Evolutionary conservation across 768 basidiomycete species (phyloP).

Genomic region (Trametes elegans): DNA sequence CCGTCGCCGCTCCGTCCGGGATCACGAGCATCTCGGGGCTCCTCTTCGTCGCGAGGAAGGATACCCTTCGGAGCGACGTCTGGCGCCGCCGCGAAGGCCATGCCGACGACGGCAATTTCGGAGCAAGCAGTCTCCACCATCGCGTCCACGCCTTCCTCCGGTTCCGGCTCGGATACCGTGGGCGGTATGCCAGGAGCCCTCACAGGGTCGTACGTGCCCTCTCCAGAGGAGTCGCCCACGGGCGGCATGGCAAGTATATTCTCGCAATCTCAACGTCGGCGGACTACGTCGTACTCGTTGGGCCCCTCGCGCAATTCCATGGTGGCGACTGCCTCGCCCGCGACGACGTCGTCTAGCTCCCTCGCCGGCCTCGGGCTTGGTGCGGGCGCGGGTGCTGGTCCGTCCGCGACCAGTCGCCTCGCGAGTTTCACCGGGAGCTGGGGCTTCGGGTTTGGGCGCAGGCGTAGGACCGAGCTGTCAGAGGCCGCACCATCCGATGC

Average conservation of each 20-base stretch:
- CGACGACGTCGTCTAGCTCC: conserved; percentile 31
- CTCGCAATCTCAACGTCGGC: conserved; percentile 40
- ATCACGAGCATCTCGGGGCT: conserved; percentile 69
- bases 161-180: conserved; percentile 27
- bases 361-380: conserved; percentile 18
- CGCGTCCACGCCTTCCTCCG: conserved; percentile 29
- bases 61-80: conserved; percentile 54
- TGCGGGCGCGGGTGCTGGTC: conserved; percentile 9
- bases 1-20: conserved; percentile 67
- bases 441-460: conserved; percentile 63
- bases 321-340: conserved; percentile 37
- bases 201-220: conserved; percentile 35
- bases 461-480: conserved; percentile 34
- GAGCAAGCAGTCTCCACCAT: conserved; percentile 50
- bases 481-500: neutral
- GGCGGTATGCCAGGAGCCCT: conserved; percentile 14
- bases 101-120: conserved; percentile 65
- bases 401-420: conserved; percentile 27
- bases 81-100: conserved; percentile 48
- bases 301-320: conserved; percentile 32
- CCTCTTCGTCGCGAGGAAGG: conserved; percentile 62
- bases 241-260: conserved; percentile 54
- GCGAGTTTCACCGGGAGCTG: conserved; percentile 47
- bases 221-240: conserved; percentile 58
- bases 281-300: conserved; percentile 61